Base-by-base conservation (phyloP, 495 filamentous ascomycete genomes). In the Venustampulla echinocandica region DNA sequence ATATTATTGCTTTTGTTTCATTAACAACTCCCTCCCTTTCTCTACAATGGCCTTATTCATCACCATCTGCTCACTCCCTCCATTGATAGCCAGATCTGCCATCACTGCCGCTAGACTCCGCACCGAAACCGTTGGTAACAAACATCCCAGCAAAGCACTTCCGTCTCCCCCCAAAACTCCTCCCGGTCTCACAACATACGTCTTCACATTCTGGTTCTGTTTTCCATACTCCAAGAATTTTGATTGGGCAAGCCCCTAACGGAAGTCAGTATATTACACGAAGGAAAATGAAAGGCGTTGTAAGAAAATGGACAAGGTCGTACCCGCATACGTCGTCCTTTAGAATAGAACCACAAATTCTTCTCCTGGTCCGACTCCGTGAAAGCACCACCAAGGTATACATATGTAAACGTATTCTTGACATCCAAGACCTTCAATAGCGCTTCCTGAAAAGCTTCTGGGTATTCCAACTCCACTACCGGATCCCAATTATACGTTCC, bases 381-480 rank as follows among this genome's bases (percentile, higher is more conserved):
- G 5, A 52, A 35, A 2, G 49, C 57, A 19, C 69, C 66, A 28
- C 64, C 64, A n/a, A 62, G 44, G 56, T 67, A 69, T 1, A 69
- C 55, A 42, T 66, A 70, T 5, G 57, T 47, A 35, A 72, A 64
- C 23, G 46, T 57, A 34, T 58, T 60, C 10, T 52, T 50, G 11
- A 24, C 23, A 20, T 30, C 49, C 24, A 42, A 4, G 21, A 32
- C 33, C 14, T 35, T 27, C 18, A 45, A 33, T 3, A 44, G 44
- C 2, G 36, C 44, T 36, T 56, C 28, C 19, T 52, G 37, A 43
- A 69, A 61, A n/a, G 55, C 55, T 36, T 51, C 45, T 39, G 5
- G 56, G 60, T 18, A 57, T 60, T 18, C 61, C 39, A 1, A 58
- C 21, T 1, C 58, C 57, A 44, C 59, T 61, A 10, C 64, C 64